A percentile compares a stretch with the other conserved stretches of the same genome.
Evolutionary conservation across 352 stramenopile species (phyloP).

Genomic region (Globisporangium abappressorium): DNA sequence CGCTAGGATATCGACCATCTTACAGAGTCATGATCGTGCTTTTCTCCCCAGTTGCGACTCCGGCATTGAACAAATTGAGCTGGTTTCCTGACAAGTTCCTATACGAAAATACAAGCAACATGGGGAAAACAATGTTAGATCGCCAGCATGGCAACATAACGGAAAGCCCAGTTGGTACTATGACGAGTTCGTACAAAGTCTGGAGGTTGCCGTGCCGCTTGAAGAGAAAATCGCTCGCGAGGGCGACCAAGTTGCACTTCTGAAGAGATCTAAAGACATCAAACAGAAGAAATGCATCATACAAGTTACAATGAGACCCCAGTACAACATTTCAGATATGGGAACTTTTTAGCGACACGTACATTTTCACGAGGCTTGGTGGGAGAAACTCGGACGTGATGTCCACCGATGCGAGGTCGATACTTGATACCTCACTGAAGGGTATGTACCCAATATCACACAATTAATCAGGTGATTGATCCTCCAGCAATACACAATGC

Average conservation of each 20-base stretch:
- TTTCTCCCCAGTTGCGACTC: background rate
- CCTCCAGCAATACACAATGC: no score
- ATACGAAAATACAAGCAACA: background rate
- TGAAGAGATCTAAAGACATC: background rate
- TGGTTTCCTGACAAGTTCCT: background rate
- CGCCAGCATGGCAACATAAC: background rate
- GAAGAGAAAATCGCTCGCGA: background rate
- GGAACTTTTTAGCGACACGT: background rate
- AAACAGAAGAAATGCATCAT: background rate
- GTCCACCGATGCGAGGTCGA: background rate
- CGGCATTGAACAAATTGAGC: background rate
- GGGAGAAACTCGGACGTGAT: background rate
- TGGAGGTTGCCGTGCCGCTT: background rate
- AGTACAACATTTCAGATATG: background rate
- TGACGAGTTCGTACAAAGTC: background rate
- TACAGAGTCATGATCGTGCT: background rate
- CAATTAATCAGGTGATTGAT: background rate
- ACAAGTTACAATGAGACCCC: no score
- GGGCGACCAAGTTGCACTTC: background rate
- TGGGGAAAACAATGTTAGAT: background rate
- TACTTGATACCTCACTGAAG: background rate
- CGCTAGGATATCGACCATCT: background rate
- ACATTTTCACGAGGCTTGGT: constrained; percentile 1
- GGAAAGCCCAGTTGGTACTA: background rate
- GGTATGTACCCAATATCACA: background rate